Percentiles rank a stretch among this genome's conserved stretches.
phyloP scores from a whole-genome alignment of 2,329 filamentous ascomycete species.

The Xylariaceae sp. region DNA sequence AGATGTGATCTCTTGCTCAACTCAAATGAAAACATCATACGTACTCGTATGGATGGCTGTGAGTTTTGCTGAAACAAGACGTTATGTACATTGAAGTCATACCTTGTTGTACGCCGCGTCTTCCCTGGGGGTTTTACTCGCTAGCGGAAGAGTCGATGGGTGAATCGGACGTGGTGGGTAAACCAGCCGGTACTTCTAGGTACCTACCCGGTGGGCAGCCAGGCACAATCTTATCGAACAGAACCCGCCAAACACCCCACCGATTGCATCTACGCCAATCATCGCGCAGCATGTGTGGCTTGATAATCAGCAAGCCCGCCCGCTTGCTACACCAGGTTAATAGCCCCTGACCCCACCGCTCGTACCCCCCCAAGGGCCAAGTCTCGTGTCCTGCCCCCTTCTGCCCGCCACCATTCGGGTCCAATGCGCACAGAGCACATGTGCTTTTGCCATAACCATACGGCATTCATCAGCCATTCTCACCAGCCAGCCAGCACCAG shows the following conservation, averaged over 20 bases:
- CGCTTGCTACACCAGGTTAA: neutral
- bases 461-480: constrained; percentile 7
- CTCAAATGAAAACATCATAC: no score
- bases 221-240: neutral
- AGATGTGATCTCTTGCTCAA: no score
- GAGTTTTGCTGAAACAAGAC: neutral
- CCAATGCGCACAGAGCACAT: constrained; percentile 17
- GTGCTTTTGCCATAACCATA: constrained; percentile 7
- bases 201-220: neutral
- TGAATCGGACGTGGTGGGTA: neutral
- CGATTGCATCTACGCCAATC: constrained; percentile 3
- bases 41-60: neutral
- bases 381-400: constrained; percentile 1
- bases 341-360: constrained; percentile 9
- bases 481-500: constrained; percentile 5
- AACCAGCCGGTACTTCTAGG: neutral
- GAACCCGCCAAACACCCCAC: neutral
- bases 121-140: neutral
- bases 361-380: constrained; percentile 1
- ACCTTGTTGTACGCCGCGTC: neutral
- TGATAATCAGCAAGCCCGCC: constrained; percentile 12
- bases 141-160: neutral
- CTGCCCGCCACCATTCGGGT: constrained; percentile 4
- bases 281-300: constrained; percentile 1
- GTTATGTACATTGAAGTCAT: neutral